These are phyloP conservation scores for Furcasterigmium sp. DNA, from an alignment of 2,329 filamentous ascomycete genomes.

Conservation along the genomic window DNA sequence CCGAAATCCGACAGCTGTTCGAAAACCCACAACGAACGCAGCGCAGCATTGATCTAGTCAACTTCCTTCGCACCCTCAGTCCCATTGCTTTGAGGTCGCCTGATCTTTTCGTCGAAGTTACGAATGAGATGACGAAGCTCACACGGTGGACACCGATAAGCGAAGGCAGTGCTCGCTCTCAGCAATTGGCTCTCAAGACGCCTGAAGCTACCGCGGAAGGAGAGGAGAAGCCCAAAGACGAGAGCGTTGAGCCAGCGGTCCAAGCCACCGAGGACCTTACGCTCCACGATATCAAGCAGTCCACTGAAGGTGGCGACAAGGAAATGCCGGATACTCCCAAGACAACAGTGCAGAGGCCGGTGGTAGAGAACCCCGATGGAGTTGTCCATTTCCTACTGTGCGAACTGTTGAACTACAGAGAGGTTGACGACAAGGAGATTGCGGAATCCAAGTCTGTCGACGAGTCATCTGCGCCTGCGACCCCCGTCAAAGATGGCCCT, in stretches of 20 bases:
- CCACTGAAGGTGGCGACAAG: conserved; percentile 54
- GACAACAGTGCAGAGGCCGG: conserved; percentile 63
- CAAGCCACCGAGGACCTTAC: conserved; percentile 40
- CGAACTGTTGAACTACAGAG: conserved; percentile 85
- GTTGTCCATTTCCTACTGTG: conserved; percentile 93
- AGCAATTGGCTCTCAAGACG: conserved; percentile 37
- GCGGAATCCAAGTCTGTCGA: conserved; percentile 28
- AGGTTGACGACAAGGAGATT: conserved; percentile 80
- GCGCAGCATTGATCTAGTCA: conserved; percentile 62
- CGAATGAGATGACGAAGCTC: conserved; percentile 78
- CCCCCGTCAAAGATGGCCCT: not conserved
- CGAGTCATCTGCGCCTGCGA: conserved; percentile 19
- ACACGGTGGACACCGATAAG: conserved; percentile 47
- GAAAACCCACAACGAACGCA: conserved; percentile 45
- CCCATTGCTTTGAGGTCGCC: conserved; percentile 78
- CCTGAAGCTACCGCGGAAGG: conserved; percentile 5
- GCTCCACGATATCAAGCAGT: conserved; percentile 51
- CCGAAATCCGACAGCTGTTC: conserved; percentile 78
- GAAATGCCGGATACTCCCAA: conserved; percentile 63
- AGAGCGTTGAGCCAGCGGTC: conserved; percentile 34
- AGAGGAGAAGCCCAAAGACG: conserved; percentile 14
- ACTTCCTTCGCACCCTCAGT: conserved; percentile 72
- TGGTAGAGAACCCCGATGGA: conserved; percentile 88
- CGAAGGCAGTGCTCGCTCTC: conserved; percentile 24
- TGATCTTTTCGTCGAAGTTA: conserved; percentile 79